phyloP scores from a whole-genome alignment of 1,284 basidiomycete genomes.

The Austroboletus niveus region DNA sequence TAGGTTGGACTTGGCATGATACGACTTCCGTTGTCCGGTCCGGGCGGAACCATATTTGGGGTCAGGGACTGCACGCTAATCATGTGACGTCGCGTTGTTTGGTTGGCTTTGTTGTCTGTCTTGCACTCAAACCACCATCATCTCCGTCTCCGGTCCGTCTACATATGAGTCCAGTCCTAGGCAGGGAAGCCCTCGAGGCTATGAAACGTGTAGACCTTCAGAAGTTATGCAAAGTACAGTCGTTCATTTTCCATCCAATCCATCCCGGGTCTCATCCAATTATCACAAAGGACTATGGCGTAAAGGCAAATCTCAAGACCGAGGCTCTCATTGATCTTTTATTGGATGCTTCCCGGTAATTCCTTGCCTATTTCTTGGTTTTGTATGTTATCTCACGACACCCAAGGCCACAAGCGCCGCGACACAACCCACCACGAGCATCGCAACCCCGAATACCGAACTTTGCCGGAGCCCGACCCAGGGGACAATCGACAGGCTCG shows the following conservation, averaged over 20 bases:
- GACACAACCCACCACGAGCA: conserved; percentile 26
- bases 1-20: conserved; percentile 31
- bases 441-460: conserved; percentile 39
- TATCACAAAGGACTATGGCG: conserved; percentile 60
- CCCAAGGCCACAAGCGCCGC: conserved; percentile 25
- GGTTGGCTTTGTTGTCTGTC: conserved; percentile 36
- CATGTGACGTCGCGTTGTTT: conserved; percentile 60
- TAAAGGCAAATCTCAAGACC: conserved; percentile 76
- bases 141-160: conserved; percentile 7
- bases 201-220: conserved; percentile 74
- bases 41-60: background rate
- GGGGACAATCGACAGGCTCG: conserved; percentile 41
- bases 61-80: conserved; percentile 10
- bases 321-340: conserved; percentile 74
- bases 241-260: conserved; percentile 8
- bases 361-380: conserved; percentile 10
- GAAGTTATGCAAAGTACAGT: conserved; percentile 66
- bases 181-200: conserved; percentile 52
- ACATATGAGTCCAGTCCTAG: conserved; percentile 49
- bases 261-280: conserved; percentile 22
- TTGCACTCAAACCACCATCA: conserved; percentile 44
- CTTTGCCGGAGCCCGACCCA: conserved; percentile 34
- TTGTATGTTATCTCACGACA: conserved; percentile 9
- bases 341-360: conserved; percentile 50
- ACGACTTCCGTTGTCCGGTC: background rate